These are phyloP conservation scores for Saccharomycopsis fibuligera DNA, from an alignment of 805 yeast genomes.

Conservation along the genomic window DNA sequence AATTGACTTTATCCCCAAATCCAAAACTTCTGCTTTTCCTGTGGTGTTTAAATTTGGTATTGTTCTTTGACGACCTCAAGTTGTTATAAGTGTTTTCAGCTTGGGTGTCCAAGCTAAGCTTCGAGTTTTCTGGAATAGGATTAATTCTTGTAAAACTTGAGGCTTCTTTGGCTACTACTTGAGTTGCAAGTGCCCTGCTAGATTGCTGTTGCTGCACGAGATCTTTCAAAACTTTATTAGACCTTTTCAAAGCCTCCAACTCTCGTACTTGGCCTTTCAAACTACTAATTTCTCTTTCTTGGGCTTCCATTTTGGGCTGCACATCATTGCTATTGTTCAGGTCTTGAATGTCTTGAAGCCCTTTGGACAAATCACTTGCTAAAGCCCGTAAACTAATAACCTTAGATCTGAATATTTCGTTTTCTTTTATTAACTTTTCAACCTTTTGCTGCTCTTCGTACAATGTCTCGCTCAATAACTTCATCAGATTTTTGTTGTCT, in stretches of 20 bases:
- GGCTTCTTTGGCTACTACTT: background rate
- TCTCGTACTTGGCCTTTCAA: background rate
- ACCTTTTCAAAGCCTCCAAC: slow-evolving; percentile 9
- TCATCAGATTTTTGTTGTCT: background rate
- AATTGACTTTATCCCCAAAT: slow-evolving; percentile 13
- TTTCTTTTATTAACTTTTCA: slow-evolving; percentile 6
- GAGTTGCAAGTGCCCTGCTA: too few relatives aligned
- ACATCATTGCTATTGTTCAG: background rate
- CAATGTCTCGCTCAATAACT: background rate
- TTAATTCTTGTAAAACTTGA: background rate
- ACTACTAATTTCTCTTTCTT: background rate
- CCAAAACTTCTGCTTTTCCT: slow-evolving; percentile 20
- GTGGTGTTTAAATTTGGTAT: slow-evolving; percentile 13
- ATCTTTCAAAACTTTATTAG: slow-evolving; percentile 15
- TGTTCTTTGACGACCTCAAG: slow-evolving; percentile 15
- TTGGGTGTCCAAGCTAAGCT: background rate
- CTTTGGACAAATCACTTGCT: slow-evolving; percentile 7
- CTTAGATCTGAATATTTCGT: slow-evolving; percentile 5
- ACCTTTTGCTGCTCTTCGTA: slow-evolving; percentile 6
- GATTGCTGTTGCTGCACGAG: slow-evolving; percentile 6
- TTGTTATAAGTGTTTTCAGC: background rate
- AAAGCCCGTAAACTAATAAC: background rate
- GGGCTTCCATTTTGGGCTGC: background rate
- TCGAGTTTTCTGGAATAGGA: slow-evolving; percentile 2
- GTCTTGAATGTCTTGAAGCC: background rate